These are phyloP conservation scores for Heterococcus sp. DNA, from an alignment of 108 stramenopile species.

Conservation along the genomic window DNA sequence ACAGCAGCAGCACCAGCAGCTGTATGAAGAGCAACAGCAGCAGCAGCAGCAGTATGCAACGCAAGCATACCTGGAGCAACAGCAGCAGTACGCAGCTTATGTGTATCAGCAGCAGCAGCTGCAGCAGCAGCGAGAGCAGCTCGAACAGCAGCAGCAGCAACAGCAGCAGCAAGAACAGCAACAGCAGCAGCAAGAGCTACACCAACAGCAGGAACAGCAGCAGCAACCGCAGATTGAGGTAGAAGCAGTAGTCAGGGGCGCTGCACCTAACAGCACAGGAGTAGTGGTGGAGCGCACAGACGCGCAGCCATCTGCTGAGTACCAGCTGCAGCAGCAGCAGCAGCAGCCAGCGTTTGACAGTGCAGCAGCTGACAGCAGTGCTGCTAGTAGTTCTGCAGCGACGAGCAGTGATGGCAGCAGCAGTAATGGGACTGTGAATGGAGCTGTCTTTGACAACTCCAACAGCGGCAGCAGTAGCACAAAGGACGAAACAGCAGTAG, in stretches of 20 bases:
- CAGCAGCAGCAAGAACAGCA: background rate
- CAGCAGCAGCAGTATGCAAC: no score
- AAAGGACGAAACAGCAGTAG: no score
- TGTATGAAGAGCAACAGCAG: no score
- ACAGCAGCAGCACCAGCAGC: no score
- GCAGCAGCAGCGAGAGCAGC: slow-evolving; percentile 1
- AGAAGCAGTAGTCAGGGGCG: background rate
- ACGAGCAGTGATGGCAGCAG: no score
- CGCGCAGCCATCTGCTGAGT: background rate
- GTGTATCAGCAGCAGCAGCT: background rate
- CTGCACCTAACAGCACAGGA: background rate
- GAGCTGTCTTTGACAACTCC: no score
- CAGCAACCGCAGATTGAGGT: background rate
- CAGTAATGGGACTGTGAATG: no score
- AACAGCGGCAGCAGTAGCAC: no score
- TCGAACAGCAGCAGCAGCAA: background rate
- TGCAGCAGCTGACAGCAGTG: no score
- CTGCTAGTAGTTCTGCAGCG: no score
- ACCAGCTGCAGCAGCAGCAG: background rate
- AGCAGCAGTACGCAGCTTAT: background rate
- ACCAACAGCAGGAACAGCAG: background rate
- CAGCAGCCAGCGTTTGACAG: no score
- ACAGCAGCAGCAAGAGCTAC: background rate
- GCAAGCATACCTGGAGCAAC: background rate
- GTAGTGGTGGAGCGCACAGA: background rate